Evolutionary conservation across 805 yeast species (phyloP).

Genomic region (Metahyphopichia silvanorum): DNA sequence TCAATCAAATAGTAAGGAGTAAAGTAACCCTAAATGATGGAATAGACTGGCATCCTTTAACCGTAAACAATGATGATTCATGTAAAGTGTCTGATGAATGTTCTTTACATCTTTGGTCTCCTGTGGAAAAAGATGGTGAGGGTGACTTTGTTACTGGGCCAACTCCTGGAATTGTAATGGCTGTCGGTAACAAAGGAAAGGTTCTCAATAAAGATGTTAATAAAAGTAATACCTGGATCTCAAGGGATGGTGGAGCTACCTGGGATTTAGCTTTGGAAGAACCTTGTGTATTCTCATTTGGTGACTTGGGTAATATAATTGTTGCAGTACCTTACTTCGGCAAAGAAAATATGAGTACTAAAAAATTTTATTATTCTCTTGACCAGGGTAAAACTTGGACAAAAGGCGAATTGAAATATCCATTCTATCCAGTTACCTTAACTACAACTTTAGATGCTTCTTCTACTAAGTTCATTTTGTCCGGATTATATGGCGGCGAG

Average conservation of each 20-base stretch:
- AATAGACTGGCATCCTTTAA: slow-evolving; percentile 47
- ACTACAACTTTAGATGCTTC: slow-evolving; percentile 71
- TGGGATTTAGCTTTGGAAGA: slow-evolving; percentile 59
- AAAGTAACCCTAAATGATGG: slow-evolving; percentile 54
- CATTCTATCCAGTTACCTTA: slow-evolving; percentile 40
- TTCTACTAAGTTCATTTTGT: slow-evolving; percentile 52
- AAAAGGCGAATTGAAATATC: slow-evolving; percentile 42
- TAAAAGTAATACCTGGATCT: slow-evolving; percentile 50
- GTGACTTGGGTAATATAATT: slow-evolving; percentile 76
- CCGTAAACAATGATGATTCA: slow-evolving; percentile 40
- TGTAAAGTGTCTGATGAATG: slow-evolving; percentile 48
- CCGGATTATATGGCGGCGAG: slow-evolving; percentile 33
- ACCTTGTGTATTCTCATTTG: slow-evolving; percentile 57
- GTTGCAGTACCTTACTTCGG: slow-evolving; percentile 49
- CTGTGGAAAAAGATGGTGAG: slow-evolving; percentile 34
- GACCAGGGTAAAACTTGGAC: slow-evolving; percentile 76
- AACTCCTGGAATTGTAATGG: slow-evolving; percentile 47
- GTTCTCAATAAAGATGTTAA: slow-evolving; percentile 10
- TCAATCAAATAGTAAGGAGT: slow-evolving; percentile 19
- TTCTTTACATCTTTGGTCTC: slow-evolving; percentile 40
- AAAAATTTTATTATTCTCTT: slow-evolving; percentile 48
- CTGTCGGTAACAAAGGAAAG: slow-evolving; percentile 31
- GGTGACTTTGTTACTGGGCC: slow-evolving; percentile 47
- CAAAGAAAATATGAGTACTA: slow-evolving; percentile 25
- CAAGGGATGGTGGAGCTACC: slow-evolving; percentile 74